Evolutionary conservation across 768 basidiomycete species (phyloP), one percentile per base, ranked within the genome.

Genomic region (Leccinum sublutescens): DNA sequence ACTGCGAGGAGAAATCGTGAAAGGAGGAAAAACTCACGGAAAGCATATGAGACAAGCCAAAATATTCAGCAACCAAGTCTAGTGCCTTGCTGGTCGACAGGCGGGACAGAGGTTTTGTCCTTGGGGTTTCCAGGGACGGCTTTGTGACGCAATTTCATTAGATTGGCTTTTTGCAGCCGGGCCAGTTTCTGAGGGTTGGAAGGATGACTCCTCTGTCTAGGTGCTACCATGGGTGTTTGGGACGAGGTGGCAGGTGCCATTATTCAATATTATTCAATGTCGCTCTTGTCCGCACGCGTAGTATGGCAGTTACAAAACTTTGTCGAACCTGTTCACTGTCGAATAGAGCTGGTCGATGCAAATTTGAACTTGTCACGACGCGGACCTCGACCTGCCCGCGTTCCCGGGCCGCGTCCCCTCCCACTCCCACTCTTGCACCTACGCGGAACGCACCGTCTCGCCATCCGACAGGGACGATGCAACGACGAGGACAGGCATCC

Each of bases 131-230:
- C 83, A 2, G 89, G 82, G 45, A 75, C 64, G 11, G 92, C 92
- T 40, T 76, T 79, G 68, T 88, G 89, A 55, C 86, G 84, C 80
- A 93, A 81, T 67, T 85, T 90, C 81, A 93, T 89, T 6, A 86
- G 69, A 65, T 86, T 82, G 17, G 91, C 68, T 63, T 83, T 84
- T 57, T 79, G 79, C 59, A 78, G 71, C 61, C 84, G 82, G 1
- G 80, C 82, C 19, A 80, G 68, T 63, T 85, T 85, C 55, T 75
- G 77, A 8, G 85, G 80, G 64, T 85, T 81, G 11, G 76, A 77
- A 5, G 82, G 78, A 38, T 70, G 64, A 61, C 78, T 77, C 36
- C 60, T 62, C 27, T 56, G 60, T 53, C 65, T 69, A 27, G 64
- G 72, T 12, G 61, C 59, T 11, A 64, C 71, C n/a, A 64, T 43